These are phyloP conservation scores for Capsella rubella DNA, from an alignment of 441 rosid species.

Conservation along the genomic window DNA sequence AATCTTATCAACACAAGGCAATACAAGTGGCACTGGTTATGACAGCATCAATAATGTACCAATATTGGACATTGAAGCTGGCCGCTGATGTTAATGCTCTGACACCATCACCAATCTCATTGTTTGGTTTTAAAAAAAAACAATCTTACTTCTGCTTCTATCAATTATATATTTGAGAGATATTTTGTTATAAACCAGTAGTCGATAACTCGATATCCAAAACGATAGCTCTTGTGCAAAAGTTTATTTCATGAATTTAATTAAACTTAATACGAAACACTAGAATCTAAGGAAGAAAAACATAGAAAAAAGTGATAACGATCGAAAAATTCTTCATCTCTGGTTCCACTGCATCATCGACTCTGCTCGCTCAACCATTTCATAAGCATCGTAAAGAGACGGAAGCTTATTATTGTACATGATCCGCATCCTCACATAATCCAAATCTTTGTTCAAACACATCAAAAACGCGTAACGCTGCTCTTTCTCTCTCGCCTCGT, in stretches of 20 bases:
- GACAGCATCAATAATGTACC: slow-evolving; percentile 12
- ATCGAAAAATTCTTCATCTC: not conserved
- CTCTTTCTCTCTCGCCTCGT: slow-evolving; percentile 34
- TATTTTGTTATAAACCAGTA: not conserved
- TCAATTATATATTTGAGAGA: not conserved
- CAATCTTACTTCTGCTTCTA: not conserved
- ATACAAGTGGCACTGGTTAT: not conserved
- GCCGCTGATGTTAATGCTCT: not conserved
- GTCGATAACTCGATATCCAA: too few species aligned
- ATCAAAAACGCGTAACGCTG: slow-evolving; percentile 27
- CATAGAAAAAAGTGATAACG: not conserved
- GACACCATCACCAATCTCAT: not conserved
- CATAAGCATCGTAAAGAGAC: not conserved
- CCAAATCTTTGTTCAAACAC: slow-evolving; percentile 16
- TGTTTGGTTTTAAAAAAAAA: not conserved
- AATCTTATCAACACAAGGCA: not conserved
- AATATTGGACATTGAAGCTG: not conserved
- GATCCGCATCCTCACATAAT: not conserved
- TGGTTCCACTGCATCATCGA: not conserved
- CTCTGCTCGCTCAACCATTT: not conserved
- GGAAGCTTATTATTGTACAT: not conserved
- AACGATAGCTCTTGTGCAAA: too few species aligned
- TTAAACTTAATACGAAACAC: not conserved
- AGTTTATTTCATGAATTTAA: too few species aligned
- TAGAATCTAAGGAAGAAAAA: not conserved